Percentiles rank a stretch among this genome's conserved stretches.
Evolutionary conservation across 2,329 filamentous ascomycete genomes (phyloP).

Genomic region (Verticillium nonalfalfae): DNA sequence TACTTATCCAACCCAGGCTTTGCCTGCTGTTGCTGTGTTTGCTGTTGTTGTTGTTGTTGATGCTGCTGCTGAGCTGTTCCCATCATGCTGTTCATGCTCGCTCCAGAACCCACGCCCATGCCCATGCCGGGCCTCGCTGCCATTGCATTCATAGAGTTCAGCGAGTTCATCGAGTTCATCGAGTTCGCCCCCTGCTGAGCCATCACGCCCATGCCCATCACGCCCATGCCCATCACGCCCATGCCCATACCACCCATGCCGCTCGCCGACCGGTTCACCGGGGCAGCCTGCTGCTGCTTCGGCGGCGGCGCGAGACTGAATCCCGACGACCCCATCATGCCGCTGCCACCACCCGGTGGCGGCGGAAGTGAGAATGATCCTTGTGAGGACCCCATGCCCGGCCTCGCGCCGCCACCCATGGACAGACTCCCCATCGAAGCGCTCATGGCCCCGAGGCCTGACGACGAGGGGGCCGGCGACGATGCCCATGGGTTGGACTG

Average conservation of each 20-base stretch:
- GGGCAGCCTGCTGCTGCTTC: slow-evolving; percentile 20
- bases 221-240: slow-evolving; percentile 9
- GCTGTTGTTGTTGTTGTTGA: slow-evolving; percentile 16
- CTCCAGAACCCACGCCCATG: slow-evolving; percentile 21
- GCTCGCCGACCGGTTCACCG: slow-evolving; percentile 8
- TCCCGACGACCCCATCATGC: slow-evolving; percentile 14
- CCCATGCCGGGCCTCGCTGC: slow-evolving; percentile 5
- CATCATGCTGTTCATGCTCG: slow-evolving; percentile 19
- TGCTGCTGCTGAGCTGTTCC: slow-evolving; percentile 15
- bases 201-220: too few relatives aligned
- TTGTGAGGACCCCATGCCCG: slow-evolving; percentile 23
- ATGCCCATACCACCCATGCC: slow-evolving; percentile 13
- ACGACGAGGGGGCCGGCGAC: slow-evolving; percentile 20
- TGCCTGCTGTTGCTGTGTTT: slow-evolving; percentile 23
- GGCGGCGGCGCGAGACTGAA: slow-evolving; percentile 45
- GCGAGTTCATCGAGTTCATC: slow-evolving; percentile 14
- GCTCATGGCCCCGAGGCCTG: slow-evolving; percentile 29
- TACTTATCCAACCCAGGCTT: slow-evolving; percentile 60
- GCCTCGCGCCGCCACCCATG: slow-evolving; percentile 35
- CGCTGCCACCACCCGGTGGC: slow-evolving; percentile 30
- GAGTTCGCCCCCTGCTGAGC: slow-evolving; percentile 6
- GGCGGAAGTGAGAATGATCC: slow-evolving; percentile 52
- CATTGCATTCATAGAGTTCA: slow-evolving; percentile 8
- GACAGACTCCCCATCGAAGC: slow-evolving; percentile 41
- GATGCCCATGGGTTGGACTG: slow-evolving; percentile 43